Percentiles rank a stretch among this genome's conserved stretches.
Evolutionary conservation across 2,329 filamentous ascomycete genomes (phyloP).

Genomic region (Trematosphaeria pertusa): DNA sequence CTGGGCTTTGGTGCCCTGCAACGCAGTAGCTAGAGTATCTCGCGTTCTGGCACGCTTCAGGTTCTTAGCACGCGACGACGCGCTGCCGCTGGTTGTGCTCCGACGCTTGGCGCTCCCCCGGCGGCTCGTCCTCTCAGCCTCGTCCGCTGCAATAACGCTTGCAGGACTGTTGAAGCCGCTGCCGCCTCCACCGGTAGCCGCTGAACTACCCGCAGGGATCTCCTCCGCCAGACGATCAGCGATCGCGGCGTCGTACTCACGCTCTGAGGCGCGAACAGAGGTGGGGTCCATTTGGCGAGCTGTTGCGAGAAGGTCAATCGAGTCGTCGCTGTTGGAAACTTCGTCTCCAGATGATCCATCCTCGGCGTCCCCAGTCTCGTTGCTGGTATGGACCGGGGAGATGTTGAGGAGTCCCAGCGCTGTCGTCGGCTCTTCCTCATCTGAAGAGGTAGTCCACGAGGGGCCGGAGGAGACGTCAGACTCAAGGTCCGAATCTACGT

Average conservation of each 20-base stretch:
- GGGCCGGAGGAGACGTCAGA: slow-evolving; percentile 45
- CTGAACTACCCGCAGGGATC: slow-evolving; percentile 57
- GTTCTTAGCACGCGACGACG: slow-evolving; percentile 15
- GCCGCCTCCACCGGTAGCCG: slow-evolving; percentile 57
- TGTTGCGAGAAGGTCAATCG: slow-evolving; percentile 54
- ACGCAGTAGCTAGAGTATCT: slow-evolving; percentile 11
- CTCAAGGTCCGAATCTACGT: slow-evolving; percentile 45
- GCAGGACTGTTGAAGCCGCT: slow-evolving; percentile 55
- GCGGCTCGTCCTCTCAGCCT: slow-evolving; percentile 2
- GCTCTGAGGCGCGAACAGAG: slow-evolving; percentile 49
- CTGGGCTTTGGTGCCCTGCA: slow-evolving; percentile 9
- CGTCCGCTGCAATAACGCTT: neutral
- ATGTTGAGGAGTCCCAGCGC: slow-evolving; percentile 40
- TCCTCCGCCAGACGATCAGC: slow-evolving; percentile 57
- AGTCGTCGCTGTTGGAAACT: slow-evolving; percentile 40
- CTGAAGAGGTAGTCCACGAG: slow-evolving; percentile 25
- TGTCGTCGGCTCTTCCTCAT: slow-evolving; percentile 26
- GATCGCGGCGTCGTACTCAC: slow-evolving; percentile 56
- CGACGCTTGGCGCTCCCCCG: slow-evolving; percentile 1
- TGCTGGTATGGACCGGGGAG: slow-evolving; percentile 21
- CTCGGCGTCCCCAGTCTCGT: neutral
- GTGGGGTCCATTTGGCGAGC: slow-evolving; percentile 53
- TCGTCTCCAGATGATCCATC: slow-evolving; percentile 10
- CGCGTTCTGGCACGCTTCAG: slow-evolving; percentile 27
- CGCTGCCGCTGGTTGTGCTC: slow-evolving; percentile 22